A percentile compares a stretch with the other conserved stretches of the same genome.
Conservation (phyloP, 805 yeast species). For the Wickerhamiella siamensis region DNA sequence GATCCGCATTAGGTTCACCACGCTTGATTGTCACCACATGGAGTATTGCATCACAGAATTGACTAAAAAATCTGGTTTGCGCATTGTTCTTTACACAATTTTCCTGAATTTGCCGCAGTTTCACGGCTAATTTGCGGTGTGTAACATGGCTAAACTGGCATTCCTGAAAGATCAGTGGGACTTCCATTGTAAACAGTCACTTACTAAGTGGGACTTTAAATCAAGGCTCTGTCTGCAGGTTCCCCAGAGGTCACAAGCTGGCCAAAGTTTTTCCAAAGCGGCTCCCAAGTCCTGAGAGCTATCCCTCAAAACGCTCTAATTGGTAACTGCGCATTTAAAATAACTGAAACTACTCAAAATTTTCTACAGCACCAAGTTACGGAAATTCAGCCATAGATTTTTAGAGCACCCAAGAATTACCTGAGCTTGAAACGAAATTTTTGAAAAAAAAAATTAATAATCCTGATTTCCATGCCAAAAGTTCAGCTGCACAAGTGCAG, state of each 20-base stretch:
- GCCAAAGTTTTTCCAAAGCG: no score
- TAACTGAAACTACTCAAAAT: neutral
- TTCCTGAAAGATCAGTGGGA: constrained; percentile 11
- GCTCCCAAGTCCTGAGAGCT: no score
- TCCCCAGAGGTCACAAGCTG: no score
- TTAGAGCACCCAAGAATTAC: no score
- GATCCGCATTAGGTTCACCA: constrained; percentile 73
- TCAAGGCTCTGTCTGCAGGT: no score
- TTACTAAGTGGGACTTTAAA: neutral
- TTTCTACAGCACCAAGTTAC: neutral
- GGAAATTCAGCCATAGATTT: neutral
- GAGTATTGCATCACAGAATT: constrained; percentile 48
- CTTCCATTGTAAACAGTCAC: neutral
- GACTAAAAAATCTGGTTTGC: constrained; percentile 35
- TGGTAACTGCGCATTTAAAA: no score
- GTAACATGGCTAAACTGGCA: constrained; percentile 8
- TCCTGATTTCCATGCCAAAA: neutral
- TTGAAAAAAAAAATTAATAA: neutral
- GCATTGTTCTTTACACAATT: constrained; percentile 2
- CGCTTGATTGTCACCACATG: constrained; percentile 62
- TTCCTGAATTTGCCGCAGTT: constrained; percentile 6
- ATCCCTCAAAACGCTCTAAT: no score
- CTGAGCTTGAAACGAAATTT: neutral
- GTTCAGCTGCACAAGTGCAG: constrained; percentile 84
- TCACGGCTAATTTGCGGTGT: constrained; percentile 5